Conservation (phyloP, 2,329 filamentous ascomycete genomes). For the Biscogniauxia sp. region DNA sequence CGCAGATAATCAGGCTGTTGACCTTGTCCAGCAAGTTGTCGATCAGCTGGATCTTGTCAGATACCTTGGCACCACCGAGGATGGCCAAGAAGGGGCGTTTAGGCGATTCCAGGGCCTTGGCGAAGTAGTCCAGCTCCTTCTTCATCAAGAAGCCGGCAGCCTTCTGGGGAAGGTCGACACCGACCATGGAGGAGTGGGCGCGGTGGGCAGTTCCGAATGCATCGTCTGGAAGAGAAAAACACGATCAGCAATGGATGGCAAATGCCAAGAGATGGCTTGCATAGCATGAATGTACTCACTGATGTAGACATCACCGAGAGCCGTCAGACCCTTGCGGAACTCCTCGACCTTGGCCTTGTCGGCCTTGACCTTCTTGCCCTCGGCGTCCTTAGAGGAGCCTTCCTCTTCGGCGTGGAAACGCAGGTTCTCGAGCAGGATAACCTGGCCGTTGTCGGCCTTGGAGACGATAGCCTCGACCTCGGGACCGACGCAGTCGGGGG, state of each 20-base stretch:
- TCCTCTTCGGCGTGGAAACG: slow-evolving; percentile 98
- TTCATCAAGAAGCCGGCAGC: slow-evolving; percentile 98
- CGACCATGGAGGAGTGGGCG: slow-evolving; percentile 99
- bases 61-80: slow-evolving; percentile 96
- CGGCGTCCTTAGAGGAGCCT: slow-evolving; percentile 88
- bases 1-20: slow-evolving; percentile 93
- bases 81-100: slow-evolving; percentile 97
- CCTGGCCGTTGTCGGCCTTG: slow-evolving; percentile 74
- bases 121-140: slow-evolving; percentile 99
- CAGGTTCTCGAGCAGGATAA: slow-evolving; percentile 94
- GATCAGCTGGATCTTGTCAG: slow-evolving; percentile 99
- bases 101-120: slow-evolving; percentile 89
- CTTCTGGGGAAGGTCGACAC: slow-evolving; percentile 92
- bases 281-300: slow-evolving; percentile 57
- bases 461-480: slow-evolving; percentile 89
- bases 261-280: background rate
- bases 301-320: slow-evolving; percentile 92
- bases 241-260: background rate
- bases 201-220: slow-evolving; percentile 98
- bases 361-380: slow-evolving; percentile 97
- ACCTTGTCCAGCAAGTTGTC: slow-evolving; percentile 99
- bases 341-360: slow-evolving; percentile 88
- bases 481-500: slow-evolving; percentile 84
- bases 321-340: slow-evolving; percentile 94
- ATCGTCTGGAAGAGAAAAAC: slow-evolving; percentile 64